Evolutionary conservation across 805 yeast species (phyloP), one percentile per base, ranked within the genome.

Genomic region (Hanseniaspora guilliermondii): DNA sequence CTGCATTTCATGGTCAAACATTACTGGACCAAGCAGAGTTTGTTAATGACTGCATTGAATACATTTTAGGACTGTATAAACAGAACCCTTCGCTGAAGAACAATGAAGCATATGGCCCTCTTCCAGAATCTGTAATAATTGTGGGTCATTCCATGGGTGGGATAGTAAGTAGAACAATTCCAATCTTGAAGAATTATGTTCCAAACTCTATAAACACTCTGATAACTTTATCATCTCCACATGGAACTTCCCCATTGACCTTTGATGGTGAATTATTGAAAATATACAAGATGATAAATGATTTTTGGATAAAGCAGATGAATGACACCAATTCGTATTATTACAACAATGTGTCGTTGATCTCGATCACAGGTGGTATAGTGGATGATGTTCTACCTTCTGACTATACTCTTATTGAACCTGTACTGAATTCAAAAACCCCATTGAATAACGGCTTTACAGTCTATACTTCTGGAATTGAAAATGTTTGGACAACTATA

Each of bases 131-230:
- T 0, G 95, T 91, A 1, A 78, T 91, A 0, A 64, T 91, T 0
- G 59, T 91, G 0, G 96, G 87, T 2, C 98, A 91, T 69, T 91
- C 97, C 0, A 91, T 91, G 98, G 98, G 98, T 41, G 98, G 98
- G 2, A 78, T 91, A 17, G 97, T 93, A 1, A 85, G 96, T 3
- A 74, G 97, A 56, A 82, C 87, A 0, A 79, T 89, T 79, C 74
- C 87, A 6, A 80, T 94, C 0, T 68, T 91, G 53, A 84, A 87
- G 0, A 89, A 87, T 62, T 89, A 87, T 64, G 61, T 72, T 1
- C 76, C 76, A 4, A 77, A 75, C 22, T 83, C 96, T 1, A 80
- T 93, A 21, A 88, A 86, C 62, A 83, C 96, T 0, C 83, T 91
- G 16, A 59, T 89, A 22, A 89, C 97, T 0, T 70, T 91, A 37